Evolutionary conservation across 257 asterid genomes (phyloP), one percentile per base, ranked within the genome.

Genomic region (Nicotiana tomentosiformis): DNA sequence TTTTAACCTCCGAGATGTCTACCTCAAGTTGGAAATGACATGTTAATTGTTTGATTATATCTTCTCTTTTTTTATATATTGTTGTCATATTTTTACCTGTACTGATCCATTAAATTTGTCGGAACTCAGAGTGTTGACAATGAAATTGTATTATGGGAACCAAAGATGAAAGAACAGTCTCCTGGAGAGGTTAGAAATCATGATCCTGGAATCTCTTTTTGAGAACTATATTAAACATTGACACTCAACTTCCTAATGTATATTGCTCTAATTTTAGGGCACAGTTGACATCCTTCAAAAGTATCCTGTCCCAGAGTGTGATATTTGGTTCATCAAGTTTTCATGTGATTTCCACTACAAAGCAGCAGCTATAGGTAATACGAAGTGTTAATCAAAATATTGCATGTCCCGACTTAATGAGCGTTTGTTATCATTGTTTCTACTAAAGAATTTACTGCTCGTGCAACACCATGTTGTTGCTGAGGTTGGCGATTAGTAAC

Each of bases 281-380:
- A 90, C 98, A 49, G 91, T 89, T 83, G 99, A 96, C 87, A 82
- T 96, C 88, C 99, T 96, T 82, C 98, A 96, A 85, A 96, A 92
- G 85, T 96, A 94, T 85, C 98, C 99, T 12, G 98, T 94, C 84
- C 99, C 99, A 0, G 99, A 96, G 67, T 94, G 97, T 82, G 99
- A 96, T 86, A 96, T 96, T 79, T 96, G 99, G 99, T 96, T 96
- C 84, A 94, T 96, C 91, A 96, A 95, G 88, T 94, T 94, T 84
- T 96, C 99, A 37, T 96, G 95, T 77, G 98, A 96, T 88, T 96
- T 91, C 84, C 93, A 92, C 78, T 92, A 86, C 89, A 94, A 88
- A 89, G 66, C 95, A 57, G 93, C 87, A 33, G 99, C 98, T 69
- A 91, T 96, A 89, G 98, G 99, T 96, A 88, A 86, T 81, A 10